Evolutionary conservation across 2,329 filamentous ascomycete genomes (phyloP), one percentile per base, ranked within the genome.

Genomic region (Geosmithia flava): DNA sequence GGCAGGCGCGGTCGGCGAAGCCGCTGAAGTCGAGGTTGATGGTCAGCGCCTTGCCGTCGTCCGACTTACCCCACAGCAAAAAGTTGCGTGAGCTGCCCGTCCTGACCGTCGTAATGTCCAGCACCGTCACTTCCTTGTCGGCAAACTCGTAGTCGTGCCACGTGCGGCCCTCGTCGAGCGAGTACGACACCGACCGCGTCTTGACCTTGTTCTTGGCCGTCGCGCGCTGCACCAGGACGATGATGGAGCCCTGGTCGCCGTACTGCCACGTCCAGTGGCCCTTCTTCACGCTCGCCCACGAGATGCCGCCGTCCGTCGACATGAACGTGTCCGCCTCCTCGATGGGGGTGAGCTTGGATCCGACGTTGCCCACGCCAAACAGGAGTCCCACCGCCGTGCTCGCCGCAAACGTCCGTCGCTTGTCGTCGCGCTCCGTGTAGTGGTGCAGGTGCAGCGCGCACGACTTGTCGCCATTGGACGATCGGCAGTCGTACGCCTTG

Each of bases 401-500:
- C 2, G 90, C 95, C 8, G 88, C 93, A 65, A 87, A 97, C 0
- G 87, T 95, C 61, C 91, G 86, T 44, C 82, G 72, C 57, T 82
- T 83, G 61, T 97, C 87, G 30, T 69, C 69, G 52, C 93, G 81
- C 65, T 98, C 93, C 0, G 94, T 97, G 67, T 95, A 99, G 49
- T 91, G 87, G 62, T 98, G 94, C 39, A 99, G 74, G 63, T 99
- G 89, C 49, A 99, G 73, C 3, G 87, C 84, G 62, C 94, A 98
- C 48, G 82, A 76, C 19, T 80, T 72, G 44, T 66, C 72, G 58
- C 81, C 78, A 40, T 71, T 68, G 2, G 23, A 42, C 11, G 45
- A 47, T 46, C 70, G 74, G 68, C 93, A 97, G 13, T 69, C 64
- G 59, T 84, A 94, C 2, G 71, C 63, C 56, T 91, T 86, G 55